Conservation (phyloP, 2,329 filamentous ascomycete genomes). For the Chaetomiaceae sp. region DNA sequence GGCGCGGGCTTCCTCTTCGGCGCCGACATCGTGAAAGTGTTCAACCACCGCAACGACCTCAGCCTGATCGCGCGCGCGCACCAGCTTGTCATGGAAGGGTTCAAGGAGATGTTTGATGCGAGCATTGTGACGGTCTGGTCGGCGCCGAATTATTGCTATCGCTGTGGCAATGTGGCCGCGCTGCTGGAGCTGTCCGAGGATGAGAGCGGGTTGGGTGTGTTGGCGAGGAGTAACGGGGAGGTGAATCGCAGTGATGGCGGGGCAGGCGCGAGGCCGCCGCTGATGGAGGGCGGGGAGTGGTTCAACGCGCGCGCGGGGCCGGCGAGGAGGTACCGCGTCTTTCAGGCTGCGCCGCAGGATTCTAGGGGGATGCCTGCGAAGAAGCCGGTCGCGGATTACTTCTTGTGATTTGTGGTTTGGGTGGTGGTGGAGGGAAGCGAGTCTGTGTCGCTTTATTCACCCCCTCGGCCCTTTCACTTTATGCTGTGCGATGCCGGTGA, state of each 20-base stretch:
- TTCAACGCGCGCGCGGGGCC: constrained; percentile 54
- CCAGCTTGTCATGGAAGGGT: constrained; percentile 98
- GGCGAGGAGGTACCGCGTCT: constrained; percentile 85
- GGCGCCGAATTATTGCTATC: constrained; percentile 93
- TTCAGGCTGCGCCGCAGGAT: constrained; percentile 94
- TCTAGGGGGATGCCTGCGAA: constrained; percentile 97
- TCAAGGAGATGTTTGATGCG: constrained; percentile 98
- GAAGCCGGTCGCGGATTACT: constrained; percentile 97
- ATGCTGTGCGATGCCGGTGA: not conserved
- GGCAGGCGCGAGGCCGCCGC: constrained; percentile 29
- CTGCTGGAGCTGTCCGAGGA: constrained; percentile 92
- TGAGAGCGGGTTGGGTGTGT: constrained; percentile 63
- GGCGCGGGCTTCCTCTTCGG: constrained; percentile 95
- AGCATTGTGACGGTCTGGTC: constrained; percentile 99
- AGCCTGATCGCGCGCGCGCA: constrained; percentile 89
- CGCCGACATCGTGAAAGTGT: constrained; percentile 88
- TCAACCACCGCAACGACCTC: constrained; percentile 91
- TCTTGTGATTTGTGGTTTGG: constrained; percentile 50
- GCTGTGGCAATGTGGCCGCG: constrained; percentile 91
- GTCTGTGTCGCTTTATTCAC: too few relatives aligned
- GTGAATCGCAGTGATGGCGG: constrained; percentile 49
- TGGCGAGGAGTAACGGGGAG: constrained; percentile 66
- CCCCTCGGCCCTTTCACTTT: too few relatives aligned
- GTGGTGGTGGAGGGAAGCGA: not conserved
- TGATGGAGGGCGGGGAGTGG: constrained; percentile 42